Base-by-base conservation (phyloP, 2,329 filamentous ascomycete genomes). In the Botrytis elliptica region DNA sequence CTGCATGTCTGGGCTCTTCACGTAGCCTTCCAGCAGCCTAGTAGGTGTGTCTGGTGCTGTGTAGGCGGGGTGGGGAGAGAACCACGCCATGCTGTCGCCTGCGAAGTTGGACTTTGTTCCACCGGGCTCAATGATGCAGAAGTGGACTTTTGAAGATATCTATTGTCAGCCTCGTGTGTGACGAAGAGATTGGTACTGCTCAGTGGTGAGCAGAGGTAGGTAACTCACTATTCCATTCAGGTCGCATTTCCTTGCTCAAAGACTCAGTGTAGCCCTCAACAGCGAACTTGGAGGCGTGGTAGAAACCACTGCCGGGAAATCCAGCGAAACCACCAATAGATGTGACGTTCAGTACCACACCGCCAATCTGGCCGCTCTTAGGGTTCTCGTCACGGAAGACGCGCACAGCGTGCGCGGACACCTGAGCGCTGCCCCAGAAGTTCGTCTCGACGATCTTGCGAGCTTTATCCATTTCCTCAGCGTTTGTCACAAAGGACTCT, bases 191-290 rank as follows among this genome's bases (percentile, higher is more conserved):
- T 44, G 5, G 42, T 44, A 25, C 25, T 60, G 25, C 57, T 60
- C 57, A 60, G 57, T n/a, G 57, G 25, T 60, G 44, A 42, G n/a
- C 40, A 40, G 18, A 38, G 36, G 46, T 22, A 42, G 40, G 16
- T 0, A 83, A 77, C 66, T 81, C 83, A 75, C 84, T 80, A 0
- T 82, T 82, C 77, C 0, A 81, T 49, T 83, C 81, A 79, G 0
- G 80, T 78, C 73, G 52, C 0, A 83, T 71, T 36, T 84, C 83
- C 16, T 77, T 69, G 0, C 78, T 68, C 0, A 84, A 72, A 0
- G 78, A 79, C 1, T 80, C 80, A 0, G 82, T 82, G 68, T 83
- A 83, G 0, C 82, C 81, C 0, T 78, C 80, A 2, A 84, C 78
- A 1, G 82, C 83, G 81, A 82, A 84, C 72, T 84, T 84, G 29